Base-by-base conservation (phyloP, 495 filamentous ascomycete genomes). In the Usnea hakonensis region DNA sequence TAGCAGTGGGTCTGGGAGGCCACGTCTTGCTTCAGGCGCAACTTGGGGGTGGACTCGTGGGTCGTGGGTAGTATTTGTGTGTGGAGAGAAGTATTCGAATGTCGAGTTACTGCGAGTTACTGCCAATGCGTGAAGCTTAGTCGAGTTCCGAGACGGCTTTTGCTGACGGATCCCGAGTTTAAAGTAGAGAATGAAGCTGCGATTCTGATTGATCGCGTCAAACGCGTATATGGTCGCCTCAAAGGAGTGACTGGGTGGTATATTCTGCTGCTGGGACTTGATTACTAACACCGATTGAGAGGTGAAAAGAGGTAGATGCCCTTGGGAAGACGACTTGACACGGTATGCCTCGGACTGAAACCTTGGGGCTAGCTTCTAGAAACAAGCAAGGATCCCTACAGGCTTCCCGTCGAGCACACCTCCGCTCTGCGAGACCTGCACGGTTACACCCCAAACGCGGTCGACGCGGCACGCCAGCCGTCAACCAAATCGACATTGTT, bases 141-240 rank as follows among this genome's bases (percentile, higher is more conserved):
- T 61, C 38, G 43, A 23, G 58, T 62, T n/a, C 37, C 32, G 41
- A 26, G 52, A 35, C 21, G 59, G 54, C 50, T 56, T 23, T 30
- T 21, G 41, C 38, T 38, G 53, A 38, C 37, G 19, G 19, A 38
- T 35, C 7, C 19, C 8, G 44, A 63, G 46, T 38, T 60, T 28
- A 54, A 57, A 56, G 55, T 62, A 55, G 55, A 57, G 60, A 56
- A 17, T 62, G 53, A 62, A 62, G 52, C 38, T 56, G 60, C 52
- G 55, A 54, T 26, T 44, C 30, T 48, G 28, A 55, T 40, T 58
- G 64, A 38, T 55, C 61, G 64, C 64, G 64, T 61, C 55, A 66
- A 66, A 66, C 64, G 64, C 64, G 64, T 58, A 41, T 66, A 55
- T 26, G 56, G 55, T 65, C 63, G 63, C 52, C 63, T 54, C 54